Base-by-base conservation (phyloP, 1,284 basidiomycete genomes). In the Trichosporon faecale region DNA sequence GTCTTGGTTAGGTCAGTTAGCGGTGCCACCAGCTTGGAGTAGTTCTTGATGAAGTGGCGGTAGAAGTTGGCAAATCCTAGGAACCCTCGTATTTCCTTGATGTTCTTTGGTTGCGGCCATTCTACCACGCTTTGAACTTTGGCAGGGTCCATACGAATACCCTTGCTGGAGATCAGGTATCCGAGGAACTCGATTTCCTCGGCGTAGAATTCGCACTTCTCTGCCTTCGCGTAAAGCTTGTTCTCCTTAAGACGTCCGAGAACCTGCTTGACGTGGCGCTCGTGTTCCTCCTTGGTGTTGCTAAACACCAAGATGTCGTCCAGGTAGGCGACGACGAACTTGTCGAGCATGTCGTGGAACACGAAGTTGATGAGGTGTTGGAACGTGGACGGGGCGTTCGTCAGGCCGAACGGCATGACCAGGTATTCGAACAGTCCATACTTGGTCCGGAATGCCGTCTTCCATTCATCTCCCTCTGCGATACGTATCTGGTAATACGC, bases 61-160 rank as follows among this genome's bases (percentile, higher is more conserved):
- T 82, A 85, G 74, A 85, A 86, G 68, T 85, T 86, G 33, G 77
- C 78, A 63, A 84, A 81, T 23, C 82, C 82, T 12, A 84, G 76
- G 76, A 84, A 85, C 4, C 70, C 73, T 66, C 82, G 83, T 3
- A 85, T 65, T 2, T 83, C 78, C 49, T 76, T 73, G n/a, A 84
- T 16, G 1, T 23, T 55, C 21, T 37, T 18, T 14, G 49, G 65
- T 1, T 2, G 1, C 2, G 65, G 65, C 65, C 65, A 66, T 65
- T 83, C 81, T 35, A 81, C 68, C 21, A 83, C 70, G 72, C 7
- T 65, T 55, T 0, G 83, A 84, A 0, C 79, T 81, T 71, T 85
- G 85, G 64, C 77, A 80, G 11, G 85, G 76, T 0, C 85, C 80
- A 84, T 0, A 78, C 81, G 78, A 85, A 73, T 37, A 85, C 82